Evolutionary conservation across 768 basidiomycete genomes (phyloP).

Genomic region (Tulasnella sp.): DNA sequence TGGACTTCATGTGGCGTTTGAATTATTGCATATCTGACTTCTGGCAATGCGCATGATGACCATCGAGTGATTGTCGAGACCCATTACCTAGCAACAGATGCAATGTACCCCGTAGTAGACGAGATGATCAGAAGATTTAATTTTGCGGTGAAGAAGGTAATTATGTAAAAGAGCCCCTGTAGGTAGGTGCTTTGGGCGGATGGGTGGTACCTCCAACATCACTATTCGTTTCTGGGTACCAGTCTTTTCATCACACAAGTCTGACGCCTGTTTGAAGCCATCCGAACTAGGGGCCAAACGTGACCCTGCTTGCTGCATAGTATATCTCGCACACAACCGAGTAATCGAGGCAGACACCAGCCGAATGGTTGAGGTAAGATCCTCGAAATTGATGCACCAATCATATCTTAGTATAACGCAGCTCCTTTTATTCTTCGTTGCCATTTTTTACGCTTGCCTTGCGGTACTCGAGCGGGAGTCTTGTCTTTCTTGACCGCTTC

Average conservation of each 20-base stretch:
- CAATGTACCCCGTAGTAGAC: slow-evolving; percentile 11
- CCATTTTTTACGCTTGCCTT: neutral
- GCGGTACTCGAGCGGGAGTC: neutral
- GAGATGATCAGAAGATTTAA: slow-evolving; percentile 15
- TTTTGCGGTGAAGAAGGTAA: neutral
- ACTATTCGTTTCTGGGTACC: neutral
- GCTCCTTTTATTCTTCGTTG: neutral
- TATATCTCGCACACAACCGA: neutral
- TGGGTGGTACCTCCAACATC: neutral
- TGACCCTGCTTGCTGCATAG: too few relatives aligned
- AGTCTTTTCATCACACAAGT: neutral
- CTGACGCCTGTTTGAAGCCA: neutral
- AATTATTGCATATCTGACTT: too few relatives aligned
- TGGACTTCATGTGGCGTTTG: too few relatives aligned
- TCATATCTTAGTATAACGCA: neutral
- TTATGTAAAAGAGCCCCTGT: neutral
- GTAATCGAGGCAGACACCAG: neutral
- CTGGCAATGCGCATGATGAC: too few relatives aligned
- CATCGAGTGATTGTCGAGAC: too few relatives aligned
- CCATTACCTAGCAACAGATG: slow-evolving; percentile 10
- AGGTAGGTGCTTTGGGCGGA: neutral
- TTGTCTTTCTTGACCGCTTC: neutral
- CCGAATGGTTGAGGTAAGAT: neutral
- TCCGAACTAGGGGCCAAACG: neutral
- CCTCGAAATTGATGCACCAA: neutral